Conservation (phyloP, 2,329 filamentous ascomycete species). For the Simplicillium aogashimaense region DNA sequence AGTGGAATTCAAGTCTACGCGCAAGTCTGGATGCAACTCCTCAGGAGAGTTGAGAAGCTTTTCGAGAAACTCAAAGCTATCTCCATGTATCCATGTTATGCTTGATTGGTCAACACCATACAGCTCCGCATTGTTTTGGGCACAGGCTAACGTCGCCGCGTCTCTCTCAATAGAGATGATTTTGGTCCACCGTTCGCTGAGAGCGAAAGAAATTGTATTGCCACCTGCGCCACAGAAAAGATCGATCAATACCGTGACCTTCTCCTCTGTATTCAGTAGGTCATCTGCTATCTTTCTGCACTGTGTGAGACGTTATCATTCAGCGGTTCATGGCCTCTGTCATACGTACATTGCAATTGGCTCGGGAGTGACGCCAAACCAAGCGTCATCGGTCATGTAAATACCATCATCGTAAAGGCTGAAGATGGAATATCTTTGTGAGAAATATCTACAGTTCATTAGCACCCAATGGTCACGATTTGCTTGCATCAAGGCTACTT, state of each 20-base stretch:
- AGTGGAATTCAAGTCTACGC: constrained; percentile 28
- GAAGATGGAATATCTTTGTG: constrained; percentile 81
- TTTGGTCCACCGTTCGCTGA: constrained; percentile 66
- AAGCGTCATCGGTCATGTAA: constrained; percentile 84
- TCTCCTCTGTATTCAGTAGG: constrained; percentile 44
- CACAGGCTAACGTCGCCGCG: constrained; percentile 70
- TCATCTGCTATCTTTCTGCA: constrained; percentile 65
- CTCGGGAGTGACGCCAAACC: constrained; percentile 96
- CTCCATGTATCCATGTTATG: constrained; percentile 79
- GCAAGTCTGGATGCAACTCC: constrained; percentile 26
- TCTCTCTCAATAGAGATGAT: constrained; percentile 88
- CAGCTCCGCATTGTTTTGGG: constrained; percentile 80
- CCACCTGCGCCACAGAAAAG: constrained; percentile 87
- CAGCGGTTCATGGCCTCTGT: neutral
- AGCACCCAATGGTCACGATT: neutral
- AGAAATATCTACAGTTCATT: constrained; percentile 63
- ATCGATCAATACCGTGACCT: constrained; percentile 66
- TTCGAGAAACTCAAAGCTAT: constrained; percentile 71
- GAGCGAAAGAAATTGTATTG: constrained; percentile 90
- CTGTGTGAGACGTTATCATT: constrained; percentile 11
- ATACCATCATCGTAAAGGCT: constrained; percentile 79
- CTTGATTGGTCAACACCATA: constrained; percentile 64
- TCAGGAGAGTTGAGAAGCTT: constrained; percentile 25
- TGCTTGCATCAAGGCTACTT: constrained; percentile 12
- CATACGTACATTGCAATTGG: constrained; percentile 66